Evolutionary conservation across 2,329 filamentous ascomycete species (phyloP).

Genomic region (Colletotrichum falcatum): DNA sequence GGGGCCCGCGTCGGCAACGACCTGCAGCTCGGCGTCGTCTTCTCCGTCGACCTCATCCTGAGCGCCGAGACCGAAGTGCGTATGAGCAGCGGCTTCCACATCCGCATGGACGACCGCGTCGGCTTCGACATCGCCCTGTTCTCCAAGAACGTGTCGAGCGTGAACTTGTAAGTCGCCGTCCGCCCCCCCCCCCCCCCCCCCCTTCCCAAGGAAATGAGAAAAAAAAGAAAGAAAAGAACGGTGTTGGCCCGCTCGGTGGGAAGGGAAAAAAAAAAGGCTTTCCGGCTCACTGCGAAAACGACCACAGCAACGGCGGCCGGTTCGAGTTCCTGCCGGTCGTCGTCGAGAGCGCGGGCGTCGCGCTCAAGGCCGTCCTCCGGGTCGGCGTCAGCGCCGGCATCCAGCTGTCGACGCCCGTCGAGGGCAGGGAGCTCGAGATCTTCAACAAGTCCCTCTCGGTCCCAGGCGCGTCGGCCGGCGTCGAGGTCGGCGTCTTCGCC

Average conservation of each 20-base stretch:
- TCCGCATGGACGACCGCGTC: slow-evolving; percentile 64
- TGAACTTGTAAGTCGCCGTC: slow-evolving; percentile 63
- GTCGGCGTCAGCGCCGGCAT: slow-evolving; percentile 61
- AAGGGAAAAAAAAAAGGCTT: too few relatives aligned
- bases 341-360: slow-evolving; percentile 54
- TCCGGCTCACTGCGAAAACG: too few relatives aligned
- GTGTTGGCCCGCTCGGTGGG: too few relatives aligned
- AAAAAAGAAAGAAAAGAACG: too few relatives aligned
- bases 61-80: slow-evolving; percentile 59
- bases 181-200: too few relatives aligned
- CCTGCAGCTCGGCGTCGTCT: slow-evolving; percentile 58
- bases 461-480: slow-evolving; percentile 54
- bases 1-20: slow-evolving; percentile 57
- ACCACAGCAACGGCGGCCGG: slow-evolving; percentile 60
- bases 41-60: slow-evolving; percentile 65
- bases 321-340: slow-evolving; percentile 70
- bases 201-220: too few relatives aligned
- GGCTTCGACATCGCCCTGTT: slow-evolving; percentile 63
- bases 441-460: slow-evolving; percentile 42
- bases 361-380: slow-evolving; percentile 61
- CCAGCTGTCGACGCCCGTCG: slow-evolving; percentile 45
- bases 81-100: slow-evolving; percentile 66
- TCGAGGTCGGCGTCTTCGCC: slow-evolving; percentile 62
- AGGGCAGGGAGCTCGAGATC: slow-evolving; percentile 25
- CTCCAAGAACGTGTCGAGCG: slow-evolving; percentile 58